A percentile compares a stretch with the other conserved stretches of the same genome.
phyloP scores from a whole-genome alignment of 495 filamentous ascomycete genomes.

The Neurospora sp. region DNA sequence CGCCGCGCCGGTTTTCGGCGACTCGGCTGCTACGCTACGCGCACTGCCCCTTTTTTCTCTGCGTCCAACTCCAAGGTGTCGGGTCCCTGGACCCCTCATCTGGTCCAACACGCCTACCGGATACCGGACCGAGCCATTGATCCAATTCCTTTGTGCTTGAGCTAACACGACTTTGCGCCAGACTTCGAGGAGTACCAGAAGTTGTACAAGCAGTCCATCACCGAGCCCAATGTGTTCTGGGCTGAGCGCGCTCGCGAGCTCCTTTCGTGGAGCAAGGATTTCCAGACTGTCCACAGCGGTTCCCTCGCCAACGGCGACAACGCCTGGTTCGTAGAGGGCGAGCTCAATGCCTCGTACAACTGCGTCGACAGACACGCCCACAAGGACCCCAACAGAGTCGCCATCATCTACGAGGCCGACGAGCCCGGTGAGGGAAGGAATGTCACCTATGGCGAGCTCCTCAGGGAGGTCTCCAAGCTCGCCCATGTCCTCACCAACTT shows the following conservation, averaged over 20 bases:
- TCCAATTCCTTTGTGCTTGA: neutral
- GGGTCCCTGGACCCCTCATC: neutral
- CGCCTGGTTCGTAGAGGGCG: constrained; percentile 91
- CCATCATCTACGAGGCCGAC: constrained; percentile 98
- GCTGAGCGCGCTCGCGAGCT: constrained; percentile 75
- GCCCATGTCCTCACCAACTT: constrained; percentile 82
- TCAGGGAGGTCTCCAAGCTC: constrained; percentile 81
- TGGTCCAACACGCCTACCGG: neutral
- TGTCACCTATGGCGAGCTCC: constrained; percentile 88
- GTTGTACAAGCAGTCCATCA: constrained; percentile 94
- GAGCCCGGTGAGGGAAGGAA: constrained; percentile 79
- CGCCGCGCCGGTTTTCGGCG: neutral
- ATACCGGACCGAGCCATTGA: neutral
- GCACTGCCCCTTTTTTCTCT: neutral
- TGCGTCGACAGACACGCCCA: constrained; percentile 92
- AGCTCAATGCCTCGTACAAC: constrained; percentile 93
- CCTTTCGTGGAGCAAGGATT: constrained; percentile 82
- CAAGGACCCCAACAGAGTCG: constrained; percentile 82
- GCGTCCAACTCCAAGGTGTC: neutral
- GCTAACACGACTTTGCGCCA: constrained; percentile 17
- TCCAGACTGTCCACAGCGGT: constrained; percentile 79
- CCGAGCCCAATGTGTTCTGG: constrained; percentile 88
- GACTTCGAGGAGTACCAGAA: constrained; percentile 77
- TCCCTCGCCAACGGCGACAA: constrained; percentile 72
- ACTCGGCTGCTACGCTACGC: neutral